These are phyloP conservation scores for Lophiotrema nucula DNA, from an alignment of 495 filamentous ascomycete genomes.

Conservation along the genomic window DNA sequence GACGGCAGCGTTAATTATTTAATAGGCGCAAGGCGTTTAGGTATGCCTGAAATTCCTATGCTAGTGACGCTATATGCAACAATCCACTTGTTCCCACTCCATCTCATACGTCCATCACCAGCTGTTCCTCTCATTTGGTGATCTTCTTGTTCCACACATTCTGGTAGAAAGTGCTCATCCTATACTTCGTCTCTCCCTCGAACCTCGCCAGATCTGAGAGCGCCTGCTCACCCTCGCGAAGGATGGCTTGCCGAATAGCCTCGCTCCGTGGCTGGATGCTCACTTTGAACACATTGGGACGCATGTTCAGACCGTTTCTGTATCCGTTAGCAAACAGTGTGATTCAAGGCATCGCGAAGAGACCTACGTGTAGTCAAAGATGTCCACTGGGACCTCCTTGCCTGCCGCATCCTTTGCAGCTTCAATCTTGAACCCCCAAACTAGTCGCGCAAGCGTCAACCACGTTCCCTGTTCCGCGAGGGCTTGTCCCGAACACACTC, in stretches of 20 bases:
- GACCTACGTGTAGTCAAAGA: constrained; percentile 47
- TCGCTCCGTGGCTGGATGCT: constrained; percentile 44
- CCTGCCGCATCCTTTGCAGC: constrained; percentile 51
- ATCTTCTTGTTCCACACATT: too few relatives aligned
- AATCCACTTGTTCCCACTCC: too few relatives aligned
- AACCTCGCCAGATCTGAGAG: constrained; percentile 53
- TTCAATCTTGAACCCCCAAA: constrained; percentile 43
- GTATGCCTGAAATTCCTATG: too few relatives aligned
- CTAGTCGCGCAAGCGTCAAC: constrained; percentile 39
- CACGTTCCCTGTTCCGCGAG: constrained; percentile 47
- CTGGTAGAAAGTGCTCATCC: constrained; percentile 43
- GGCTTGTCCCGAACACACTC: constrained; percentile 43
- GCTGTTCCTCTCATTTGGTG: too few relatives aligned
- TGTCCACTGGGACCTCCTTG: constrained; percentile 51
- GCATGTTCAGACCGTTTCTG: constrained; percentile 46
- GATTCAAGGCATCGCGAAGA: not conserved
- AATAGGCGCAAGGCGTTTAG: too few relatives aligned
- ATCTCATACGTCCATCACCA: too few relatives aligned
- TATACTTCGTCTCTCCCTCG: constrained; percentile 59
- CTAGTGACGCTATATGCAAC: too few relatives aligned
- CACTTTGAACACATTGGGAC: constrained; percentile 43
- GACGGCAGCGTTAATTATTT: too few relatives aligned
- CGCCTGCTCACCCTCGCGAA: constrained; percentile 56
- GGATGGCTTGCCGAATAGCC: constrained; percentile 52
- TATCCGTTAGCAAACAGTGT: not conserved